Base-by-base conservation (phyloP, 306 rosid genomes). In the Gleditsia sinensis region DNA sequence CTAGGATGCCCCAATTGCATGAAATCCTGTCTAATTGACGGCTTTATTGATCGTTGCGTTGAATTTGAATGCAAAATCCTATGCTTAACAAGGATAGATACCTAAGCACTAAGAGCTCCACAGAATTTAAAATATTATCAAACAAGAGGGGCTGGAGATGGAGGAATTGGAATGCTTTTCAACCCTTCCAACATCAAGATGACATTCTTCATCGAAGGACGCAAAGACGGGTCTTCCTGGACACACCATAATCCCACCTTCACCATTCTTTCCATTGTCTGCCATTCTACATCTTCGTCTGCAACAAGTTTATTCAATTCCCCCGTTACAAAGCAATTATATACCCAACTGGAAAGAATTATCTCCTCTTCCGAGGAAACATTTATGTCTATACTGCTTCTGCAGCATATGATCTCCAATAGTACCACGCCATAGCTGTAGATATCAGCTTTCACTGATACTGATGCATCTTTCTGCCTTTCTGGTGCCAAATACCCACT, bases 171-270 rank as follows among this genome's bases (percentile, higher is more conserved):
- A 69, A 76, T 60, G n/a, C 73, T 68, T 77, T 76, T 62, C 70
- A 74, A 67, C 25, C 83, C 87, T 39, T 77, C 85, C 56, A 84
- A 42, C 85, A 84, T 80, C 63, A 84, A 56, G 19, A 80, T 37
- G 28, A 73, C 69, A 48, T 48, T 80, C 72, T 69, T 80, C 50
- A 80, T 80, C 32, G 80, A 49, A 48, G 87, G 85, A 48, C 78
- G 85, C 10, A 80, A 45, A 28, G 48, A 7, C 5, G 79, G 84
- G 19, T 33, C 36, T 9, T 80, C 78, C 45, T 80, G 87, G 16
- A 84, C 78, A 62, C 84, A 84, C 84, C 84, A 80, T 39, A 84
- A 20, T 4, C 80, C 84, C 8, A 84, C 82, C 24, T 76, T 84
- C 74, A 84, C 80, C 82, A 84, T 80, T 63, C 68, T 84, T 56